Percentiles rank a stretch among this genome's conserved stretches.
Evolutionary conservation across 2,329 filamentous ascomycete species (phyloP).

Genomic region (Leptographium flavum): DNA sequence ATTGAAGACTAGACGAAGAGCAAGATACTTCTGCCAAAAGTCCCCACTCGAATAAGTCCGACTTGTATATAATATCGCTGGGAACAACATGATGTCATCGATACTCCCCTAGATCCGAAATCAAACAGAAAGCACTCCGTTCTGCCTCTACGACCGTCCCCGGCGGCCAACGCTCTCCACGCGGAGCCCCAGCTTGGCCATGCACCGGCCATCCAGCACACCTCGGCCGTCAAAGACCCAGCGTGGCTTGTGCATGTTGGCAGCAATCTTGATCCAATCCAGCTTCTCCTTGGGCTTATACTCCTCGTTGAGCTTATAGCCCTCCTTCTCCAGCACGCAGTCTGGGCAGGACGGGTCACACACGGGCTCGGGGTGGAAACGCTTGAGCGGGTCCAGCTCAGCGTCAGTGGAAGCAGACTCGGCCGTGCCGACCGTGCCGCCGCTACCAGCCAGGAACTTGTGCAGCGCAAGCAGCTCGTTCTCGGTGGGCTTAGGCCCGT

Average conservation of each 20-base stretch:
- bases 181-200: conserved; percentile 34
- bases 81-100: too few relatives aligned
- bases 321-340: conserved; percentile 22
- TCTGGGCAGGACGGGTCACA: conserved; percentile 35
- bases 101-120: neutral
- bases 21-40: neutral
- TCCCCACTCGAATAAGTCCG: too few relatives aligned
- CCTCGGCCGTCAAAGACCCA: conserved; percentile 45
- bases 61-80: too few relatives aligned
- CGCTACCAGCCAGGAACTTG: conserved; percentile 24
- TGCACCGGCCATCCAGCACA: conserved; percentile 32
- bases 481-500: conserved; percentile 21
- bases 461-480: conserved; percentile 33
- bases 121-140: neutral
- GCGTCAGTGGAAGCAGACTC: neutral
- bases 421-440: conserved; percentile 12
- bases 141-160: conserved; percentile 8
- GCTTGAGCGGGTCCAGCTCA: conserved; percentile 28
- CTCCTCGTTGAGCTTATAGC: conserved; percentile 17
- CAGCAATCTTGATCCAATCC: conserved; percentile 36
- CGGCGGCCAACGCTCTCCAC: conserved; percentile 39
- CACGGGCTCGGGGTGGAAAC: conserved; percentile 28
- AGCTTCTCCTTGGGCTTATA: conserved; percentile 32
- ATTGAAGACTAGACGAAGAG: too few relatives aligned
- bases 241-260: conserved; percentile 35